A percentile compares a stretch with the other conserved stretches of the same genome.
These are phyloP conservation scores for Aspergillus quadrilineatus DNA, from an alignment of 2,329 filamentous ascomycete genomes.

Conservation along the genomic window DNA sequence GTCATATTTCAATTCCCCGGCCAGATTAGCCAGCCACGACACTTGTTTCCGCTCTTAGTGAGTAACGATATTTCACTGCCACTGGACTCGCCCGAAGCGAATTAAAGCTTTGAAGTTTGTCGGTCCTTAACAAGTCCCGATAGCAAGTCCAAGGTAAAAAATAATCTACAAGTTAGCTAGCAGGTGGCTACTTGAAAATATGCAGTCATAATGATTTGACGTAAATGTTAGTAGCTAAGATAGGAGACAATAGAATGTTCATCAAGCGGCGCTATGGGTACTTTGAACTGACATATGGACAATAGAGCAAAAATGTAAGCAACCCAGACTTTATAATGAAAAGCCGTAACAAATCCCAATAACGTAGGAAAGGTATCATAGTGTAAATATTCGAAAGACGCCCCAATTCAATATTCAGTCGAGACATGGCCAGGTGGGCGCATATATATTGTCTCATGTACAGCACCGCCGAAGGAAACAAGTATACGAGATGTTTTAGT, in stretches of 20 bases:
- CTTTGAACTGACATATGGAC: conserved; percentile 14
- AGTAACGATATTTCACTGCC: conserved; percentile 1
- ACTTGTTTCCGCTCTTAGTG: background rate
- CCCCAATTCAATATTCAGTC: conserved; percentile 15
- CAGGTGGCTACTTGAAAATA: background rate
- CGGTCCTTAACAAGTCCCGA: no score
- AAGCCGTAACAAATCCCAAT: conserved; percentile 21
- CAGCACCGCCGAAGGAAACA: background rate
- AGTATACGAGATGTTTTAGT: conserved; percentile 27
- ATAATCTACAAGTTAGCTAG: background rate
- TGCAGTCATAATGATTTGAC: background rate
- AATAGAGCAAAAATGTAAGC: conserved; percentile 2
- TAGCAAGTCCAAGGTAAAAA: no score
- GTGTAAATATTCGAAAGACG: conserved; percentile 26
- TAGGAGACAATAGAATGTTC: conserved; percentile 12
- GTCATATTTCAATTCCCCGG: conserved; percentile 13
- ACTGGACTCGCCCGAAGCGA: background rate
- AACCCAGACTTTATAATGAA: conserved; percentile 11
- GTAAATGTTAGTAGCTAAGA: conserved; percentile 14
- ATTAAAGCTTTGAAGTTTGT: background rate
- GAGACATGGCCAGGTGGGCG: conserved; percentile 13
- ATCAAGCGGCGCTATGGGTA: conserved; percentile 21
- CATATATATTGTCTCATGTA: conserved; percentile 12
- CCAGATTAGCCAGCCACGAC: conserved; percentile 2
- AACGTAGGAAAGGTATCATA: conserved; percentile 33